Evolutionary conservation across 176 grass and related monocot genomes (phyloP), one percentile per base, ranked within the genome.

Genomic region (Hyparrhenia diplandra): DNA sequence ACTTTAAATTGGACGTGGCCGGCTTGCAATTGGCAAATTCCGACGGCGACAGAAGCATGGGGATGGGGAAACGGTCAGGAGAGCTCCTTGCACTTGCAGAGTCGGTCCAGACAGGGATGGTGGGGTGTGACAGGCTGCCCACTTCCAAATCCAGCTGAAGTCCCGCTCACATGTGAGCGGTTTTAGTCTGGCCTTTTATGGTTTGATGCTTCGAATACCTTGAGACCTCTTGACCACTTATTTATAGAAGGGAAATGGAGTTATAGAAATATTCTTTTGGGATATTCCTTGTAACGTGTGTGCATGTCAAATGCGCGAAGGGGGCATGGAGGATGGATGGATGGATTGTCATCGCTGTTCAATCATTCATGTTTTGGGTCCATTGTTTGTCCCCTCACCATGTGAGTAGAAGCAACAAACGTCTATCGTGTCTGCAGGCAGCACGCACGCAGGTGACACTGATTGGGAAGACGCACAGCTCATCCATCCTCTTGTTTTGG

Each of bases 91-190:
- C 31, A 32, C 4, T 6, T 37, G 37, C 12, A 47, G 59, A 39
- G 18, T 40, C 37, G 37, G 37, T 12, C 23, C 8, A 77, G 74
- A 78, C 75, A 85, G 63, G 67, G 66, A 10, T 29, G 83, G 83
- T 69, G 82, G 32, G 67, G 41, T 45, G 23, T 85, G 76, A 85
- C 76, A 85, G 68, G 13, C 75, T 85, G 84, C 76, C 67, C 42
- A 73, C 76, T 40, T 40, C 42, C 57, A 5, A 85, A 73, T 65
- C 67, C 68, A 85, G 68, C 84, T 80, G 36, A 55, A 73, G 41
- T 40, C 57, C 14, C 76, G 6, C 57, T 4, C 20, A 24, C 83
- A 73, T 78, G 66, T 41, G 57, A 23, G 3, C 30, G 27, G 40
- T 29, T 78, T 18, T 18, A 3, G 10, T 29, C 9, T 49, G 46